Evolutionary conservation across 1,284 basidiomycete species (phyloP), one percentile per base, ranked within the genome.

Genomic region (Cerrena zonata): DNA sequence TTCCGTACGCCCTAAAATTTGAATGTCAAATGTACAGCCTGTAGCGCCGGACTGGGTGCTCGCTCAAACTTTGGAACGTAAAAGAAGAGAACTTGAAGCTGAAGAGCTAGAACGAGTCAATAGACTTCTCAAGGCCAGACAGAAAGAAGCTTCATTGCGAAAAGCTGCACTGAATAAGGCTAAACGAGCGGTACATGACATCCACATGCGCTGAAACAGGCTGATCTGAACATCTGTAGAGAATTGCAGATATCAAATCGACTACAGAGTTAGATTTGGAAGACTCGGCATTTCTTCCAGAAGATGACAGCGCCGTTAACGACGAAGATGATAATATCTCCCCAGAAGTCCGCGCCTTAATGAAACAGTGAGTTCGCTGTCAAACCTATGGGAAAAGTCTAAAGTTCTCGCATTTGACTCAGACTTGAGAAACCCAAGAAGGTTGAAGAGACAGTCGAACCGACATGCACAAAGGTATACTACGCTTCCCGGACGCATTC

Each of bases 401-500:
- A n/a, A n/a, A n/a, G n/a, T n/a, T n/a, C n/a, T n/a, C n/a, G 21
- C 37, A 27, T 21, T 23, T 23, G 22, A 45, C 3, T 34, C n/a
- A 50, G 48, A 34, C 12, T 43, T 25, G 21, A 26, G 34, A 25
- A 34, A 30, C 18, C 34, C 24, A n/a, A 26, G 30, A 34, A 46
- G n/a, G 10, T 56, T 44, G 66, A 70, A 11, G 64, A 62, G 3
- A 69, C 73, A 50, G 67, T 71, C 44, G 82, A 82, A 54, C 74
- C 76, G n/a, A 74, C 76, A 2, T 88, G 84, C 58, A 84, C 82
- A 26, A 90, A 90, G 67, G 85, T 99, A 50, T 94, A 87, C 65
- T 97, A 94, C 65, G 89, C 93, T 0, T 97, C 94, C 0, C 78
- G 96, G 25, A 99, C 95, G 0, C 95, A 99, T 68, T 93, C 91